Percentiles rank a stretch among this genome's conserved stretches.
These are phyloP conservation scores for Trichoderma gracile DNA, from an alignment of 2,329 filamentous ascomycete genomes.

Conservation along the genomic window DNA sequence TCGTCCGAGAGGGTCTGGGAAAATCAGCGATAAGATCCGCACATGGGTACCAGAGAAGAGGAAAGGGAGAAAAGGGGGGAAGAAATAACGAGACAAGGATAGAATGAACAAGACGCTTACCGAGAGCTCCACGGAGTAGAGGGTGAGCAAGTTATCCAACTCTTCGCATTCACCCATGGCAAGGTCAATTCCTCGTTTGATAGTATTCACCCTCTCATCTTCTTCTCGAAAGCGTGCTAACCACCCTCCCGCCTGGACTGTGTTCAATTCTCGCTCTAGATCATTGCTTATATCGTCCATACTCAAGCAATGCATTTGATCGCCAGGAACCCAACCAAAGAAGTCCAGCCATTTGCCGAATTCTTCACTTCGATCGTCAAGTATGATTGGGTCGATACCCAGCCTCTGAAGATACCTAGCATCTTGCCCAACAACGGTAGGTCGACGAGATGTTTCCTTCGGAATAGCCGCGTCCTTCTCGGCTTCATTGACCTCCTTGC, in stretches of 20 bases:
- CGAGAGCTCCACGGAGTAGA: constrained; percentile 92
- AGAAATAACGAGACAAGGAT: constrained; percentile 22
- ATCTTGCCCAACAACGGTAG: constrained; percentile 70
- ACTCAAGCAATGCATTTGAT: constrained; percentile 70
- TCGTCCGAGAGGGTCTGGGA: constrained; percentile 86
- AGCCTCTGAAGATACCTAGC: constrained; percentile 75
- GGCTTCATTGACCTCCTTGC: constrained; percentile 31
- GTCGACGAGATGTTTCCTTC: constrained; percentile 57
- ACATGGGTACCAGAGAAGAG: too few relatives aligned
- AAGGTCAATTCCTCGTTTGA: constrained; percentile 81
- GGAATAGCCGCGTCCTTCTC: constrained; percentile 34
- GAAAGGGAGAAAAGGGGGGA: not conserved
- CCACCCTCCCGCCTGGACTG: constrained; percentile 91
- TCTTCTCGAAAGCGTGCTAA: constrained; percentile 80
- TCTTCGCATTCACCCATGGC: constrained; percentile 96
- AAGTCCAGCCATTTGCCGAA: constrained; percentile 82
- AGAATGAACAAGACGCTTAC: constrained; percentile 51
- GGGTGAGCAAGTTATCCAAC: constrained; percentile 86
- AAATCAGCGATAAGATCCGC: not conserved
- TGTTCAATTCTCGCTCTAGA: constrained; percentile 82
- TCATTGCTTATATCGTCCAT: constrained; percentile 81
- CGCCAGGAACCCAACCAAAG: constrained; percentile 81
- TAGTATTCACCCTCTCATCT: constrained; percentile 83
- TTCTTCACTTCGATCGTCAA: constrained; percentile 75
- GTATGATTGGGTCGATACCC: constrained; percentile 73